Evolutionary conservation across 306 rosid genomes (phyloP), one percentile per base, ranked within the genome.

Genomic region (Medicago ruthenica): DNA sequence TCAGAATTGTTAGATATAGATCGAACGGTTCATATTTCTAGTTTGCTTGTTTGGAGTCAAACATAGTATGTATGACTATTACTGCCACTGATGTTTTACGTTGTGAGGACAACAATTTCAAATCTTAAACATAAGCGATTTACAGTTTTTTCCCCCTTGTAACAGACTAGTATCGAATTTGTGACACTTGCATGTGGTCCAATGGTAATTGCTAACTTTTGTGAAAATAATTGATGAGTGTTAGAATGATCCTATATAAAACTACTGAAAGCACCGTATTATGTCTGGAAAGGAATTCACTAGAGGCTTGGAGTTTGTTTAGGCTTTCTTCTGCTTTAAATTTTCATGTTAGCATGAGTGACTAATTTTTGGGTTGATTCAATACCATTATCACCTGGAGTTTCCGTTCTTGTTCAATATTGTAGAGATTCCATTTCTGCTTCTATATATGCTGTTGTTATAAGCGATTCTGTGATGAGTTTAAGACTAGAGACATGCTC

Each of bases 1-100:
- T 20, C 14, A 11, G 7, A 20, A 10, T 10, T 20, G 62, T 57
- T 20, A 57, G n/a, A 20, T 57, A 57, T 21, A 16, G 21, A 51
- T 51, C 22, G 7, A 16, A 16, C 58, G 0, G 9, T 51, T 50
- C 22, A 7, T 7, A 7, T 58, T 4, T n/a, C 20, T 41, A 4
- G 70, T 66, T 57, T 80, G 48, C 64, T 59, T 58, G 61, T 77
- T 42, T 44, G 81, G 16, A 18, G 47, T 57, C 70, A 58, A 36
- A n/a, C 34, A 12, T 59, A 20, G 47, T 18, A 13, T n/a, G 48
- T 75, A 70, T 17, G 21, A 51, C 39, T 70, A 6, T 8, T 16
- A 36, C 15, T 48, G 3, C 47, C 71, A 62, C 39, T 39, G 58
- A 22, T 79, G 11, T 51, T 31, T 58, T 41, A 41, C 17, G 7